These are phyloP conservation scores for Baeospora myosura DNA, from an alignment of 1,284 basidiomycete genomes.

Conservation along the genomic window DNA sequence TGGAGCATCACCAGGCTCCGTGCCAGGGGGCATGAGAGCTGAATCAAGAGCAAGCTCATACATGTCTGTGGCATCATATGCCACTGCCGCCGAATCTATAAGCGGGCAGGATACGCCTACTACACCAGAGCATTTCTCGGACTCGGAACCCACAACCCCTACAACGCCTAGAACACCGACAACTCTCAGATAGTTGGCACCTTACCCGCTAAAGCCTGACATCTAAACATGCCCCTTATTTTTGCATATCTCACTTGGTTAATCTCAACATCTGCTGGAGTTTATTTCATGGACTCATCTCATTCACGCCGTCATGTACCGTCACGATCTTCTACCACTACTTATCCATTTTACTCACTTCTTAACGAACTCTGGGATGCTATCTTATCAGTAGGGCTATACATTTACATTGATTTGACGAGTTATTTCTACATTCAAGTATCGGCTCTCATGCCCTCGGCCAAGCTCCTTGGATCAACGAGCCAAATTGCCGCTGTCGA, in stretches of 20 bases:
- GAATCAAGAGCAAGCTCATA: constrained; percentile 29
- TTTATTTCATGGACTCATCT: too few relatives aligned
- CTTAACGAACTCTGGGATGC: too few relatives aligned
- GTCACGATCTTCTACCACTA: too few relatives aligned
- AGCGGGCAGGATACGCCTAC: constrained; percentile 1
- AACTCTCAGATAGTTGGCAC: too few relatives aligned
- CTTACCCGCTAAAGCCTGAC: too few relatives aligned
- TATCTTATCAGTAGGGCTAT: too few relatives aligned
- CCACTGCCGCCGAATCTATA: constrained; percentile 29
- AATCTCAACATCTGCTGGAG: too few relatives aligned
- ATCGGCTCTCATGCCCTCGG: constrained; percentile 58
- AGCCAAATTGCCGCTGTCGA: constrained; percentile 57
- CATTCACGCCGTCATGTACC: too few relatives aligned
- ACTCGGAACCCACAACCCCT: constrained; percentile 6
- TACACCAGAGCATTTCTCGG: background rate
- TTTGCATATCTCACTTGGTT: too few relatives aligned
- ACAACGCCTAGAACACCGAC: background rate
- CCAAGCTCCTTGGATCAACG: constrained; percentile 67
- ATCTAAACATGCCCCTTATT: too few relatives aligned
- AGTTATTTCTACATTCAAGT: background rate
- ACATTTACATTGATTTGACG: too few relatives aligned
- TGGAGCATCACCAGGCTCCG: background rate
- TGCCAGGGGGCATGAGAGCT: constrained; percentile 12
- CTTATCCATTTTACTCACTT: too few relatives aligned
- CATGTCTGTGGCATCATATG: constrained; percentile 23